Conservation (phyloP, 768 basidiomycete genomes). For the Pleurotus tuoliensis region DNA sequence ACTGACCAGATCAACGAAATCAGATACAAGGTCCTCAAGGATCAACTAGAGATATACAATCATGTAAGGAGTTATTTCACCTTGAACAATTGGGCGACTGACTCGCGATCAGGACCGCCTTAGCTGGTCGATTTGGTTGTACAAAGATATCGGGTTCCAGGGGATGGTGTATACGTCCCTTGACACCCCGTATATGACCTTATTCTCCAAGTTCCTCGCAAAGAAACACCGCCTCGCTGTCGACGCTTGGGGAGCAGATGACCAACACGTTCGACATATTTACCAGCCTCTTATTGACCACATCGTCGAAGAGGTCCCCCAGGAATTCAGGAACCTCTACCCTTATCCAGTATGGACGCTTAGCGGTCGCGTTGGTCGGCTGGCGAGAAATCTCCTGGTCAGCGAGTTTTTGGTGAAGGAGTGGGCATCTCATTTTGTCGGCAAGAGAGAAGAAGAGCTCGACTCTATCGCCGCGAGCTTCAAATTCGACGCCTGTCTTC, state of each 20-base stretch:
- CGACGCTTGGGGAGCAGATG: conserved; percentile 79
- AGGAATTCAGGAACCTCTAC: conserved; percentile 50
- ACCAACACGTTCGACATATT: conserved; percentile 45
- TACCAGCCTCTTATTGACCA: conserved; percentile 44
- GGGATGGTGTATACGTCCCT: conserved; percentile 74
- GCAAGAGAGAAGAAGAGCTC: conserved; percentile 56
- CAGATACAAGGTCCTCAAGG: conserved; percentile 66
- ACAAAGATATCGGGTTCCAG: conserved; percentile 85
- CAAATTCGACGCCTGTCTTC: conserved; percentile 63
- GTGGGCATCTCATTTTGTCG: conserved; percentile 69
- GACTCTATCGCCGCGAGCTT: conserved; percentile 75
- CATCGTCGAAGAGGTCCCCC: conserved; percentile 52
- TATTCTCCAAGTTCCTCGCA: conserved; percentile 64
- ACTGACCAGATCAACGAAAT: conserved; percentile 65
- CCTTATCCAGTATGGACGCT: conserved; percentile 66
- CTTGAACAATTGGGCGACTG: neutral
- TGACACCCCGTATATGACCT: conserved; percentile 67
- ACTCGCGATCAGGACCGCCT: conserved; percentile 45
- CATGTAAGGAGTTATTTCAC: conserved; percentile 30
- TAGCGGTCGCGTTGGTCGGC: conserved; percentile 46
- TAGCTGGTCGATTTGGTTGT: conserved; percentile 86
- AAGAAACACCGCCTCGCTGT: conserved; percentile 77
- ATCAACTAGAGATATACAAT: conserved; percentile 72
- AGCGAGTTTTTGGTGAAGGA: conserved; percentile 69
- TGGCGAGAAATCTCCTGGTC: conserved; percentile 66